Conservation (phyloP, 2,329 filamentous ascomycete genomes). For the Tothia fuscella region DNA sequence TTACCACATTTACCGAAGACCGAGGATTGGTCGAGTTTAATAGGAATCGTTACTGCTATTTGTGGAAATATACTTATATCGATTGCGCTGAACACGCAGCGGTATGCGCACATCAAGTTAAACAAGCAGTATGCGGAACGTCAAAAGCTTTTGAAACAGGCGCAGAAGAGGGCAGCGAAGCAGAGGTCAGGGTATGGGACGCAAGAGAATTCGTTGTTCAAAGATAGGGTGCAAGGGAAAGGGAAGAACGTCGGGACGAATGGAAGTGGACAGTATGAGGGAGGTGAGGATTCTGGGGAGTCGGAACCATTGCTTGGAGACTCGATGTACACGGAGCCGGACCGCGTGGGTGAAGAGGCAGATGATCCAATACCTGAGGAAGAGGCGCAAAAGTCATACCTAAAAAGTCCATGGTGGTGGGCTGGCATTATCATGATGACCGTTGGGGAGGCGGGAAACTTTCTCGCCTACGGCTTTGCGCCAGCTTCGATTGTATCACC, state of each 20-base stretch:
- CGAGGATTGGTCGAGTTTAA: conserved; percentile 36
- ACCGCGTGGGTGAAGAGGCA: not conserved
- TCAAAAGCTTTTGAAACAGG: conserved; percentile 18
- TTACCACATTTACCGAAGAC: too few relatives aligned
- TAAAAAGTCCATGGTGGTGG: conserved; percentile 95
- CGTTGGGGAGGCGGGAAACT: conserved; percentile 88
- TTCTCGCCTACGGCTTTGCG: conserved; percentile 93
- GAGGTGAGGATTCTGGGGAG: conserved; percentile 10
- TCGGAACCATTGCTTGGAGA: conserved; percentile 4
- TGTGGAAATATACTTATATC: conserved; percentile 89
- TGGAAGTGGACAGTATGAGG: not conserved
- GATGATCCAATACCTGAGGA: not conserved
- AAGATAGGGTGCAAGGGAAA: not conserved
- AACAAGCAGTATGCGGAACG: conserved; percentile 53
- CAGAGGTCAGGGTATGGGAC: conserved; percentile 15
- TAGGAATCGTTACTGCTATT: conserved; percentile 89
- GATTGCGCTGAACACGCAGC: conserved; percentile 88
- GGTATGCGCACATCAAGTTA: conserved; percentile 78
- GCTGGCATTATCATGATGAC: conserved; percentile 84
- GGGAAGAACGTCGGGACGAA: not conserved
- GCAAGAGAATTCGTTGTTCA: not conserved
- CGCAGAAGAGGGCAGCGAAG: conserved; percentile 13
- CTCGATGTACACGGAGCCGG: conserved; percentile 2
- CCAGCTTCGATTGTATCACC: conserved; percentile 96
- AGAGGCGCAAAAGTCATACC: conserved; percentile 53